phyloP scores from a whole-genome alignment of 495 filamentous ascomycete species.

The Trichoderma gamsii region DNA sequence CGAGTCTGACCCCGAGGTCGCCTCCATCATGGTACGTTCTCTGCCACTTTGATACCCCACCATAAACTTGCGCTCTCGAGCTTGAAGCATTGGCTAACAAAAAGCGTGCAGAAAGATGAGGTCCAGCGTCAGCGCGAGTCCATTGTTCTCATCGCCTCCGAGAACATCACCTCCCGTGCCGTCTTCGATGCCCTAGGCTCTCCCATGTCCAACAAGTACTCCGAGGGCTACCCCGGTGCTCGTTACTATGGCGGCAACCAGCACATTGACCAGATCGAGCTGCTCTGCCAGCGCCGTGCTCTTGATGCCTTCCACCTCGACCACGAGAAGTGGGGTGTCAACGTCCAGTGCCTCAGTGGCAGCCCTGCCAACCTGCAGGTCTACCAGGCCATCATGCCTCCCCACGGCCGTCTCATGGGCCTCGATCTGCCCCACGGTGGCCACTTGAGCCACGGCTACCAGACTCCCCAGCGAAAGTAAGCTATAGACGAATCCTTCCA shows the following conservation, averaged over 20 bases:
- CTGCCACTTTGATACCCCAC: neutral
- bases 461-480: slow-evolving; percentile 85
- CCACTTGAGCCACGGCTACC: slow-evolving; percentile 97
- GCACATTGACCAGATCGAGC: slow-evolving; percentile 94
- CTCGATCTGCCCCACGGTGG: slow-evolving; percentile 96
- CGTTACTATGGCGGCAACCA: slow-evolving; percentile 99
- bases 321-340: slow-evolving; percentile 91
- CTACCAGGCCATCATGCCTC: slow-evolving; percentile 97
- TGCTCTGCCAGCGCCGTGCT: slow-evolving; percentile 91
- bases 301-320: slow-evolving; percentile 87
- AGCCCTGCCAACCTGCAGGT: slow-evolving; percentile 96
- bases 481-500: slow-evolving; percentile 20
- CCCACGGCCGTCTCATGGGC: slow-evolving; percentile 95
- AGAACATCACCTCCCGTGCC: slow-evolving; percentile 83
- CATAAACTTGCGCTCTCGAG: too few relatives aligned
- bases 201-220: slow-evolving; percentile 98
- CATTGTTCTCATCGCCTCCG: slow-evolving; percentile 94
- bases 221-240: slow-evolving; percentile 95
- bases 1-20: slow-evolving; percentile 84
- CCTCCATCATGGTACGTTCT: slow-evolving; percentile 81
- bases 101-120: slow-evolving; percentile 66
- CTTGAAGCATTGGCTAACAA: slow-evolving; percentile 19
- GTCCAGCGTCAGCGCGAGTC: slow-evolving; percentile 97
- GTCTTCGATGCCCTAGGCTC: slow-evolving; percentile 87
- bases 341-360: slow-evolving; percentile 90